phyloP scores from a whole-genome alignment of 371 early-diverging fungal species.

The Apophysomyces sp. region DNA sequence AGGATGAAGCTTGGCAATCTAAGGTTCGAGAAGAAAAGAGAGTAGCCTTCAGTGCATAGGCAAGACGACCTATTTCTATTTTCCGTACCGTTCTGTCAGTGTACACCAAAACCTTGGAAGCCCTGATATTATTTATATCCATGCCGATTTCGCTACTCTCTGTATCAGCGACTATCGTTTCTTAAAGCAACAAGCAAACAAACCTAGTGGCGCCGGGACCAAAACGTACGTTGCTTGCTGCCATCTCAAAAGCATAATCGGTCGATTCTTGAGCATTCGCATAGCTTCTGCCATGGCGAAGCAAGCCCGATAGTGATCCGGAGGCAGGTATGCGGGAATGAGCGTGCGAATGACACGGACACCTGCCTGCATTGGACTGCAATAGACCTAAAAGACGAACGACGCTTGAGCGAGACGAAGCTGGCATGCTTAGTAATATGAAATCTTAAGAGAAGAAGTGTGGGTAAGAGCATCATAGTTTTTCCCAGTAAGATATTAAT shows the following conservation, averaged over 20 bases:
- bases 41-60: no score
- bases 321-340: conserved; percentile 27
- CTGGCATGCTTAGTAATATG: conserved; percentile 11
- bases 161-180: not conserved
- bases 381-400: conserved; percentile 44
- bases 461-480: no score
- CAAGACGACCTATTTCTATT: no score
- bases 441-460: no score
- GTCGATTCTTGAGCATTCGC: conserved; percentile 46
- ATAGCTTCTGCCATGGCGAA: conserved; percentile 48
- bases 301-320: conserved; percentile 34
- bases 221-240: conserved; percentile 86
- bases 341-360: conserved; percentile 59
- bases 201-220: conserved; percentile 83
- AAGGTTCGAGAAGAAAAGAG: not conserved
- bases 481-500: no score
- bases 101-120: conserved; percentile 83
- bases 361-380: conserved; percentile 40
- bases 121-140: conserved; percentile 78
- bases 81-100: conserved; percentile 75
- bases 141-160: conserved; percentile 75
- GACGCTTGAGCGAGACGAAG: conserved; percentile 50
- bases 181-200: not conserved
- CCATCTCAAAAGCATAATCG: conserved; percentile 90
- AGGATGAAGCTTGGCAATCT: conserved; percentile 72